Percentiles rank a stretch among this genome's conserved stretches.
Conservation (phyloP, 2,329 filamentous ascomycete genomes). For the Botryotinia convoluta region DNA sequence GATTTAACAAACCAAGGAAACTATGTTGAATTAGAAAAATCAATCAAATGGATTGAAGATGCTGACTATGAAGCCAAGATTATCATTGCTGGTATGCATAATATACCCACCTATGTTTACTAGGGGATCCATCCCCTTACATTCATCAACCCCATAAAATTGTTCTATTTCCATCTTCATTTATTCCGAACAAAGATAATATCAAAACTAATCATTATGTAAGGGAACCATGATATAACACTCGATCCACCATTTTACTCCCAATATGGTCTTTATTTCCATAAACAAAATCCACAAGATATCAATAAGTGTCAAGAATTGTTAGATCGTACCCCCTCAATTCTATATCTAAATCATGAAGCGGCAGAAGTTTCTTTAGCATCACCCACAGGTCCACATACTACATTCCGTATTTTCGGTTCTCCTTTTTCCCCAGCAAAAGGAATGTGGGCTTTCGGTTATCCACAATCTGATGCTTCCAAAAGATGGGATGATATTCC, state of each 20-base stretch:
- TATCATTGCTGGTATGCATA: constrained; percentile 59
- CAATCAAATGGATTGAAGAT: constrained; percentile 64
- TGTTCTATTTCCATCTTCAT: constrained; percentile 10
- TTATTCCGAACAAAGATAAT: not conserved
- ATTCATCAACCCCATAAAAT: constrained; percentile 1
- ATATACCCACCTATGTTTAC: not conserved
- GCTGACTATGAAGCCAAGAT: constrained; percentile 69
- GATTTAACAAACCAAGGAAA: constrained; percentile 74
- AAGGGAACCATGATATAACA: constrained; percentile 74
- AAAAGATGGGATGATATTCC: constrained; percentile 62
- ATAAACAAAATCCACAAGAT: constrained; percentile 55
- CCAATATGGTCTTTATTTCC: constrained; percentile 52
- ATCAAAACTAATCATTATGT: constrained; percentile 19
- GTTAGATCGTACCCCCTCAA: constrained; percentile 43
- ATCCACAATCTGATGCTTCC: constrained; percentile 44
- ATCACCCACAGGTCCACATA: constrained; percentile 53
- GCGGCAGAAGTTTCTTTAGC: constrained; percentile 53
- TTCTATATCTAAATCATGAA: constrained; percentile 64
- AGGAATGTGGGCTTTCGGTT: constrained; percentile 66
- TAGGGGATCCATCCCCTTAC: constrained; percentile 1
- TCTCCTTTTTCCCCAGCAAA: constrained; percentile 62
- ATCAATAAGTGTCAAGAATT: constrained; percentile 53
- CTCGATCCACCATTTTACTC: constrained; percentile 63
- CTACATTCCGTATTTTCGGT: constrained; percentile 65
- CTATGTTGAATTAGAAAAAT: constrained; percentile 57